Conservation (phyloP, 495 filamentous ascomycete genomes). For the Cercophora newfieldiana region DNA sequence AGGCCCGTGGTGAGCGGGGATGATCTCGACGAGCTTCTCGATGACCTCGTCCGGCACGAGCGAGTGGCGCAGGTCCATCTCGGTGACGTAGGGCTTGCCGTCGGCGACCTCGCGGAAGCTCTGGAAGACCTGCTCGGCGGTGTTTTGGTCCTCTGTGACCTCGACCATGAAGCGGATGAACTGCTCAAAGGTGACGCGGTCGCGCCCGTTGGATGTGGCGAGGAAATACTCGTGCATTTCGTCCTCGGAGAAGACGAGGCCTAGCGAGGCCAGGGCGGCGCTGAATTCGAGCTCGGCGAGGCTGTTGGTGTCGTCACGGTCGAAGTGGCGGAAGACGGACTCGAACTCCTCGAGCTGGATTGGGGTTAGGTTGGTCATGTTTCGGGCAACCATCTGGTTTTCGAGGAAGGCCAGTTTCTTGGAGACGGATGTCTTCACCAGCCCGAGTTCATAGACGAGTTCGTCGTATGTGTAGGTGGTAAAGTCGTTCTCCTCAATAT, state of each 20-base stretch:
- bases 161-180: constrained; percentile 99
- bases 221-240: constrained; percentile 94
- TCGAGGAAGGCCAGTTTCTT: constrained; percentile 97
- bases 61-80: constrained; percentile 91
- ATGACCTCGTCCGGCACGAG: constrained; percentile 95
- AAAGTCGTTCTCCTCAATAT: constrained; percentile 98
- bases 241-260: constrained; percentile 88
- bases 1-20: constrained; percentile 77
- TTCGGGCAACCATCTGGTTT: constrained; percentile 92
- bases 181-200: constrained; percentile 91
- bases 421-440: constrained; percentile 85
- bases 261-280: constrained; percentile 87
- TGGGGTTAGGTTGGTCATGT: constrained; percentile 97
- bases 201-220: constrained; percentile 70
- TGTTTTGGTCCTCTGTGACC: constrained; percentile 97
- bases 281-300: constrained; percentile 95
- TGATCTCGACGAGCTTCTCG: constrained; percentile 82
- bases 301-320: constrained; percentile 86
- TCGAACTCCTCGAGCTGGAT: constrained; percentile 99
- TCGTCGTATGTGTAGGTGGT: constrained; percentile 98
- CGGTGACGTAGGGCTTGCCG: constrained; percentile 97
- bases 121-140: constrained; percentile 96
- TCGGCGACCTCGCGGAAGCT: constrained; percentile 95
- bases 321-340: constrained; percentile 95
- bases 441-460: constrained; percentile 85